Evolutionary conservation across 192 early-diverging fungal species (phyloP).

Genomic region (Pilaira anomala): DNA sequence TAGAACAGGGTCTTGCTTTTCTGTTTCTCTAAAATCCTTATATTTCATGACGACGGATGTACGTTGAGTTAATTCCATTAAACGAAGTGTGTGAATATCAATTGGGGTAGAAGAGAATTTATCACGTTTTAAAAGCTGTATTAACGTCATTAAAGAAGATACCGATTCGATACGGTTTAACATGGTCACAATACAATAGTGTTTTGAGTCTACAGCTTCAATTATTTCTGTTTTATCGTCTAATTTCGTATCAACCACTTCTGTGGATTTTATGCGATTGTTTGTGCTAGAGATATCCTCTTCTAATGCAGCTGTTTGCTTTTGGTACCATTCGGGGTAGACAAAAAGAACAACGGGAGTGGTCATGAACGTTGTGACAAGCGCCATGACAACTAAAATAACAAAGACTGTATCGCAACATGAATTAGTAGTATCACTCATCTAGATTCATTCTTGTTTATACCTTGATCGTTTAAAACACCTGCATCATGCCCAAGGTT

Average conservation of each 20-base stretch:
- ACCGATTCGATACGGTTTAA: conserved; percentile 62
- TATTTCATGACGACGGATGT: conserved; percentile 78
- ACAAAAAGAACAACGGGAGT: conserved; percentile 70
- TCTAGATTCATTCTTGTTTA: too few relatives aligned
- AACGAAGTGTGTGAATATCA: conserved; percentile 60
- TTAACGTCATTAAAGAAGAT: conserved; percentile 71
- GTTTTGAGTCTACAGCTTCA: not conserved
- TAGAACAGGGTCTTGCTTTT: conserved; percentile 72
- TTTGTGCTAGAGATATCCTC: conserved; percentile 24
- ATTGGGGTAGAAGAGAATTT: conserved; percentile 4
- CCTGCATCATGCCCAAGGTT: conserved; percentile 87
- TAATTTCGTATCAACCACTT: not conserved
- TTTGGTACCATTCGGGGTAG: conserved; percentile 71
- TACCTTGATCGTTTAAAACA: conserved; percentile 69
- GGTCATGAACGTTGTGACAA: conserved; percentile 84
- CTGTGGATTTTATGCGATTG: not conserved
- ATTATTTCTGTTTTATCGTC: too few relatives aligned
- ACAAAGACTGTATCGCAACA: conserved; percentile 47
- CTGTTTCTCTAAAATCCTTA: conserved; percentile 57
- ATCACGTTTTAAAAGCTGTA: conserved; percentile 52
- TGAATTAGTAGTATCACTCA: too few relatives aligned
- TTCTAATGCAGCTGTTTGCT: conserved; percentile 11
- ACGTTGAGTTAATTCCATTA: conserved; percentile 77
- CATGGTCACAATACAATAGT: conserved; percentile 48
- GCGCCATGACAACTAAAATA: conserved; percentile 45